Conservation (phyloP, 2,329 filamentous ascomycete species). For the Dothiorella sarmentorum region DNA sequence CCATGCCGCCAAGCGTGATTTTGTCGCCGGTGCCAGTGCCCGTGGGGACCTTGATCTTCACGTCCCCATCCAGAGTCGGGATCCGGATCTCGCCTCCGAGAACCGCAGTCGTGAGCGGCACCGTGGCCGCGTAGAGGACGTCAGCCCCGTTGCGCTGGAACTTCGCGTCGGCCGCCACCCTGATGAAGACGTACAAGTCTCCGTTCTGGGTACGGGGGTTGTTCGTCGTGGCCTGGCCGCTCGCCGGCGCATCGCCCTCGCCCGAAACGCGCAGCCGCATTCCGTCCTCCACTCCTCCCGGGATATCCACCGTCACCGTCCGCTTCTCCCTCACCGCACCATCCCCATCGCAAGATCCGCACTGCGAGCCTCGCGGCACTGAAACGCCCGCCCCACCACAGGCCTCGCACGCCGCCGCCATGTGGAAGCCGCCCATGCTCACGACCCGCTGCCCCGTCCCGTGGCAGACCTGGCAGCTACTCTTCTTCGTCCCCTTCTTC, state of each 20-base stretch:
- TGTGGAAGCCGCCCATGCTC: constrained; percentile 92
- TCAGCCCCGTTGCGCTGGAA: constrained; percentile 87
- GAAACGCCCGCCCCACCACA: constrained; percentile 77
- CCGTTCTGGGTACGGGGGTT: constrained; percentile 67
- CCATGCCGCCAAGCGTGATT: constrained; percentile 83
- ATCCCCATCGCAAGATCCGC: constrained; percentile 72
- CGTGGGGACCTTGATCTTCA: constrained; percentile 85
- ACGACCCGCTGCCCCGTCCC: constrained; percentile 85
- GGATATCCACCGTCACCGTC: constrained; percentile 85
- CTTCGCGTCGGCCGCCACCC: constrained; percentile 83
- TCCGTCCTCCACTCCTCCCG: constrained; percentile 91
- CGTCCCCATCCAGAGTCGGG: constrained; percentile 84
- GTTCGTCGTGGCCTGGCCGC: constrained; percentile 64
- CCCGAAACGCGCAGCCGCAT: constrained; percentile 84
- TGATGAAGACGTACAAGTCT: constrained; percentile 87
- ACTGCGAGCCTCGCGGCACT: constrained; percentile 77
- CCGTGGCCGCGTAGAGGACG: constrained; percentile 84
- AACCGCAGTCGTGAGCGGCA: constrained; percentile 88
- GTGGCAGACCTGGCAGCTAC: constrained; percentile 74
- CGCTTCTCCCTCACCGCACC: constrained; percentile 81
- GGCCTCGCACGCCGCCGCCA: constrained; percentile 80
- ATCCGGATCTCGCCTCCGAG: constrained; percentile 86
- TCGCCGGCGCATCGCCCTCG: constrained; percentile 82
- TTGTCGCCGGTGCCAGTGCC: constrained; percentile 91
- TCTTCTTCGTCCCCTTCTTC: constrained; percentile 72